phyloP scores from a whole-genome alignment of 768 basidiomycete genomes.

The Piloderma croceum region DNA sequence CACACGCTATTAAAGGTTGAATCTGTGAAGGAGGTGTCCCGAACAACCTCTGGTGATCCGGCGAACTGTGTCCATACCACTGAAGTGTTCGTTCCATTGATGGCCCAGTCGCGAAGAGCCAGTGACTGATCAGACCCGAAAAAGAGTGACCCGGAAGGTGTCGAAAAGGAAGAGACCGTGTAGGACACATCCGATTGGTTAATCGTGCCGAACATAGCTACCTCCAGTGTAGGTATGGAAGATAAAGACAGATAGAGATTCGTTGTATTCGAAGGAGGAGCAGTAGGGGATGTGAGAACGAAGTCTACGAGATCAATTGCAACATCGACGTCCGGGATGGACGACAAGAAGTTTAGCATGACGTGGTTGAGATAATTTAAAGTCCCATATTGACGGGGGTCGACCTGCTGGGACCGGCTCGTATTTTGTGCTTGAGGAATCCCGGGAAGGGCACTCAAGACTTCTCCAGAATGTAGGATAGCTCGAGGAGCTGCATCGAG shows the following conservation, averaged over 20 bases:
- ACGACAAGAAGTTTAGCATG: constrained; percentile 48
- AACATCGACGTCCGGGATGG: constrained; percentile 40
- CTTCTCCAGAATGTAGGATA: constrained; percentile 46
- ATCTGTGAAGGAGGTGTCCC: constrained; percentile 43
- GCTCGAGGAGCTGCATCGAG: constrained; percentile 41
- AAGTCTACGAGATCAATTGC: constrained; percentile 46
- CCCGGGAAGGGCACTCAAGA: constrained; percentile 45
- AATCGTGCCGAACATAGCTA: constrained; percentile 59
- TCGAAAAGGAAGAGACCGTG: constrained; percentile 47
- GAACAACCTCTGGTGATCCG: constrained; percentile 44
- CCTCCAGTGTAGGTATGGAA: constrained; percentile 49
- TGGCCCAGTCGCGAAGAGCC: constrained; percentile 50
- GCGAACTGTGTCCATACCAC: constrained; percentile 52
- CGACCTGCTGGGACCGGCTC: constrained; percentile 26
- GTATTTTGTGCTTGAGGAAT: constrained; percentile 26
- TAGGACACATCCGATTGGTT: constrained; percentile 41
- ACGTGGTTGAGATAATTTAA: constrained; percentile 50
- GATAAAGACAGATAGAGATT: constrained; percentile 36
- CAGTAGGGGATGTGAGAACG: constrained; percentile 35
- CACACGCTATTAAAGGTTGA: constrained; percentile 44
- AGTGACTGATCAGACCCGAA: constrained; percentile 52
- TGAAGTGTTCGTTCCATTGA: constrained; percentile 31
- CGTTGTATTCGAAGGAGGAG: constrained; percentile 38
- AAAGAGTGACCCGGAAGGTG: constrained; percentile 45
- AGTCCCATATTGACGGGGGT: constrained; percentile 54